Conservation (phyloP, 139 green algal species). For the Haematococcus sp. region DNA sequence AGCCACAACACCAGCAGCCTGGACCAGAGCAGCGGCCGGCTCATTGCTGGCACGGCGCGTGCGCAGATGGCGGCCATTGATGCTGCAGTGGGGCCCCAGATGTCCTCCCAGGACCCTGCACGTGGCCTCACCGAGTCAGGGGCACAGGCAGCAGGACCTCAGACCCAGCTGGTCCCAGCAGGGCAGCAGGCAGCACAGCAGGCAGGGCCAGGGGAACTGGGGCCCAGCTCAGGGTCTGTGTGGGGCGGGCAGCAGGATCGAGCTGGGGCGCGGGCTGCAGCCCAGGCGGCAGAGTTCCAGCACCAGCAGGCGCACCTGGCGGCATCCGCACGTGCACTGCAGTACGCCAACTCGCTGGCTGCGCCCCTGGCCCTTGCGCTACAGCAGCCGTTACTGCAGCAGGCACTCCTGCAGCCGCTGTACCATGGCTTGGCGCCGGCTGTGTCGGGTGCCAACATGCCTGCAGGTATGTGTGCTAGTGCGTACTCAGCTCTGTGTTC, state of each 20-base stretch:
- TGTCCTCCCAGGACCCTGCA: neutral
- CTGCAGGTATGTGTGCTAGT: too few species aligned
- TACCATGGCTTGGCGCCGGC: too few species aligned
- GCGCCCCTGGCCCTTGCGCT: constrained; percentile 28
- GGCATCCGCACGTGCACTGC: constrained; percentile 17
- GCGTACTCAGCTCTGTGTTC: too few species aligned
- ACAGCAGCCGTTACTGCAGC: constrained; percentile 11
- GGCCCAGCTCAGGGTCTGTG: constrained; percentile 7
- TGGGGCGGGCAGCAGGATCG: neutral
- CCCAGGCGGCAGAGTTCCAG: neutral
- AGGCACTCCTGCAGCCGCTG: constrained; percentile 14
- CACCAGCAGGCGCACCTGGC: constrained; percentile 25
- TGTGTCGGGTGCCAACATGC: too few species aligned
- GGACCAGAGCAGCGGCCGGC: constrained; percentile 1
- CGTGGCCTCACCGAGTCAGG: neutral
- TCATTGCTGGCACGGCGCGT: neutral
- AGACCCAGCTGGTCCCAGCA: neutral
- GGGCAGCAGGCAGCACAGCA: neutral
- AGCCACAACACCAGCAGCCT: neutral
- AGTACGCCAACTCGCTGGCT: constrained; percentile 26
- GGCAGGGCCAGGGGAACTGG: neutral
- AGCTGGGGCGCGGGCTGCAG: neutral
- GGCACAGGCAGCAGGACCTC: neutral
- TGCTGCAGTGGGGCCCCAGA: constrained; percentile 2
- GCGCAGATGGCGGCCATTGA: neutral